Evolutionary conservation across 352 stramenopile species (phyloP).

Genomic region (Phytophthora constricta): DNA sequence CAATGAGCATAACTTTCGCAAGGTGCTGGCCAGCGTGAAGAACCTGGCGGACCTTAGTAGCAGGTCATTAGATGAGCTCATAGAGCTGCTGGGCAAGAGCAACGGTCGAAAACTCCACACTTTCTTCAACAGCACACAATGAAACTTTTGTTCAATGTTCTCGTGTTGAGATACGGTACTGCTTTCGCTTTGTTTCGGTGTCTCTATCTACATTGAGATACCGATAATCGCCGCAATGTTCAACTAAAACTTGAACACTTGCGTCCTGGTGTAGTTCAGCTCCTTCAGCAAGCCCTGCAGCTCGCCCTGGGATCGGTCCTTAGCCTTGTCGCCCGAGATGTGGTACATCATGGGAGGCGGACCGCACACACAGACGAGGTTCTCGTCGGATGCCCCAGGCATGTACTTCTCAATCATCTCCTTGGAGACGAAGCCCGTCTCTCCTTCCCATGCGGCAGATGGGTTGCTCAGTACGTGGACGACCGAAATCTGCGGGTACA

Average conservation of each 20-base stretch:
- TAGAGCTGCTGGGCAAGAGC: slow-evolving; percentile 69
- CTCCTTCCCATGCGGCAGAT: slow-evolving; percentile 65
- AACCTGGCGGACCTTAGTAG: slow-evolving; percentile 80
- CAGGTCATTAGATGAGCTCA: slow-evolving; percentile 70
- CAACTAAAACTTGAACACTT: slow-evolving; percentile 92
- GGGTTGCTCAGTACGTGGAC: slow-evolving; percentile 79
- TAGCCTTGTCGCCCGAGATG: slow-evolving; percentile 87
- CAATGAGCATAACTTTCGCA: slow-evolving; percentile 92
- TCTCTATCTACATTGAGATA: no score
- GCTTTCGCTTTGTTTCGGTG: no score
- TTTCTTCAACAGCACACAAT: slow-evolving; percentile 82
- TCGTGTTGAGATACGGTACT: background rate
- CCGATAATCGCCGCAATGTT: no score
- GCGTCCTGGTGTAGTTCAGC: slow-evolving; percentile 75
- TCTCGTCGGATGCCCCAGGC: slow-evolving; percentile 74
- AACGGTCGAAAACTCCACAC: slow-evolving; percentile 80
- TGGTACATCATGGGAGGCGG: slow-evolving; percentile 92
- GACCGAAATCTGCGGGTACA: slow-evolving; percentile 85
- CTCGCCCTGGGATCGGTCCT: slow-evolving; percentile 86
- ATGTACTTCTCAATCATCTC: slow-evolving; percentile 89
- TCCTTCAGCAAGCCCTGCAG: slow-evolving; percentile 88
- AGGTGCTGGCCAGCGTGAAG: slow-evolving; percentile 70
- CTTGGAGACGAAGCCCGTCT: slow-evolving; percentile 80
- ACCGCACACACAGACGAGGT: slow-evolving; percentile 90
- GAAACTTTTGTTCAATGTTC: slow-evolving; percentile 15